Base-by-base conservation (phyloP, 139 green algal genomes). In the Ulvella scutata region DNA sequence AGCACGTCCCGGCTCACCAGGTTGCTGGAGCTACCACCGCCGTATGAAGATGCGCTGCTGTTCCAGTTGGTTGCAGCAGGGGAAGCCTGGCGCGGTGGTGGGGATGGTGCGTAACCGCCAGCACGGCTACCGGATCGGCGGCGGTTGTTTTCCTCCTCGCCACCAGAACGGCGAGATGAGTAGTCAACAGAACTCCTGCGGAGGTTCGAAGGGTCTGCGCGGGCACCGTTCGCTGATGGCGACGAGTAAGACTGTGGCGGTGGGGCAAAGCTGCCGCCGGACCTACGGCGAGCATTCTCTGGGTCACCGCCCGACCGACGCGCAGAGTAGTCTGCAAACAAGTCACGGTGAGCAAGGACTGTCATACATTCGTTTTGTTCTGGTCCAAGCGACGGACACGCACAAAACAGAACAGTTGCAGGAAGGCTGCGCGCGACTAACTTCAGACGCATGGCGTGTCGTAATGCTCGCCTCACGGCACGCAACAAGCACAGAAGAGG, bases 81-180 rank as follows among this genome's bases (percentile, higher is more conserved):
- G 33, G 51, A 67, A 67, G 51, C 51, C 51, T 67, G 51, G 51
- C 31, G 51, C 51, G 51, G 51, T 26, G 40, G 40, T 20, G 51
- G 51, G n/a, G 7, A 6, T 67, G n/a, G n/a, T n/a, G n/a, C 51
- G 1, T 13, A 31, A 26, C 51, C 33, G 51, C 51, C 33, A 26
- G 51, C 31, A 26, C 51, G 51, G 51, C 51, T 67, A 10, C 51
- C 20, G 51, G 13, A 26, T 9, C 51, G 51, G 51, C 51, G 51
- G 51, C 51, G 51, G 51, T 67, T 67, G 51, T 67, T 67, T 26
- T 67, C 51, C 51, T 67, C 51, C 51, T 67, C 51, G 10, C 51
- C 51, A 10, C 51, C 51, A 0, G 51, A 67, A 26, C 51, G 51
- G 51, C 51, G 51, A 26, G 51, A 67, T 36, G 51, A 67, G 51